Evolutionary conservation across 2,329 filamentous ascomycete genomes (phyloP), one percentile per base, ranked within the genome.

Genomic region (Stylonectria norvegica): DNA sequence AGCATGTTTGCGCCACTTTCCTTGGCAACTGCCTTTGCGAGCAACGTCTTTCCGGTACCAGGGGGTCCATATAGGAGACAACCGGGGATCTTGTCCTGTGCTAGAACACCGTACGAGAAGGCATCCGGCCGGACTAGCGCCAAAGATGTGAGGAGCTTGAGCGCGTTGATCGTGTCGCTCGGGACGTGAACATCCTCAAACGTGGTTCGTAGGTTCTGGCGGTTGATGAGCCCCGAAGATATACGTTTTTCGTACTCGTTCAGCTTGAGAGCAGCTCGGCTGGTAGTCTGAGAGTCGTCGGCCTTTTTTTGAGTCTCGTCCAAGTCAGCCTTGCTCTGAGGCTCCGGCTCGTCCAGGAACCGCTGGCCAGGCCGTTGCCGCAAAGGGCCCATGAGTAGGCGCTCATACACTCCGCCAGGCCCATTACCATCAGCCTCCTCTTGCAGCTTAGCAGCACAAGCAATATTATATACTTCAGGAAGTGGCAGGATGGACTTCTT

Each of bases 41-140:
- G 71, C 30, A 86, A 68, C 2, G 83, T 86, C 62, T 86, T 86
- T 43, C 83, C 83, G 3, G 82, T 89, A 19, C 89, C 89, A 0
- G 89, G 90, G 7, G 89, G 89, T 0, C 89, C 90, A 55, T 95
- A 95, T 0, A 95, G 72, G 1, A 95, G 77, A 34, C 93, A 81
- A 11, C 93, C 93, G 0, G 90, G 87, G 34, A 98, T 94, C 54
- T 89, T 86, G 59, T 97, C 90, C 1, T 83, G 88, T 2, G 89
- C 86, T 10, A 98, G 76, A 4, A 98, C 88, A 64, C 93, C 93
- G 53, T 98, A 98, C 9, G 83, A 83, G 66, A 97, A 98, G n/a
- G 90, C 91, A 47, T 97, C 90, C 0, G 93, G 93, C 0, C 91
- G 82, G 36, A 88, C 73, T 5, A 98, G 73, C 1, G 90, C 93